Base-by-base conservation (phyloP, 1,284 basidiomycete species). In the Fomes fomentarius region DNA sequence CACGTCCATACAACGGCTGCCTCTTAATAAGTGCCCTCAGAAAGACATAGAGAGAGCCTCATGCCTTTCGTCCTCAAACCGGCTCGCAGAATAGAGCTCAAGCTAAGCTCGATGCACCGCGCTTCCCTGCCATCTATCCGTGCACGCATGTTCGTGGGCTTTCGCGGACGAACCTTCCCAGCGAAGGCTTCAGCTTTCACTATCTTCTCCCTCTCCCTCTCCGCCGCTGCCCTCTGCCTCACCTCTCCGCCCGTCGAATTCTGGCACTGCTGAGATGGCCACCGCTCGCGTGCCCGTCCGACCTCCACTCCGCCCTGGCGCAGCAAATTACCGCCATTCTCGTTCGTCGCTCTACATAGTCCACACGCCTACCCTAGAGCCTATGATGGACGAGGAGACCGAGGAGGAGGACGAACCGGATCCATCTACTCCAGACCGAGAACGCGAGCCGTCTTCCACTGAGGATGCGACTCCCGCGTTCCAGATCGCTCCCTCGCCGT, bases 291-390 rank as follows among this genome's bases (percentile, higher is more conserved):
- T 38, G 15, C 28, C 37, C 12, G 12, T 15, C 5, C 45, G 45
- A 26, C 40, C 45, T 7, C 17, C 52, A 6, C 34, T 31, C 17
- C 45, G 56, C 1, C 43, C 50, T 21, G 21, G 34, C 7, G 43
- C 38, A 4, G 37, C 34, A 15, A 47, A 24, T 12, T 44, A 45
- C 31, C 48, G 57, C 4, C 51, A 56, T 34, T 58, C 60, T 9
- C 60, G 57, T 34, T 56, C 57, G 1, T 56, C 60, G 21, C 19
- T 54, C 15, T 58, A 49, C 41, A 41, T 61, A 8, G 44, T 34
- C 8, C 60, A 61, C 15, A 54, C 45, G 5, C 59, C 56, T 6
- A 56, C 57, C 14, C 47, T 61, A n/a, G 54, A 58, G 40, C 57
- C 60, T 17, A 56, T 58, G 40, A 43, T 55, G 9, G 56, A 58